Percentiles rank a stretch among this genome's conserved stretches.
phyloP scores from a whole-genome alignment of 2,329 filamentous ascomycete species.

The Colletotrichum agaves region DNA sequence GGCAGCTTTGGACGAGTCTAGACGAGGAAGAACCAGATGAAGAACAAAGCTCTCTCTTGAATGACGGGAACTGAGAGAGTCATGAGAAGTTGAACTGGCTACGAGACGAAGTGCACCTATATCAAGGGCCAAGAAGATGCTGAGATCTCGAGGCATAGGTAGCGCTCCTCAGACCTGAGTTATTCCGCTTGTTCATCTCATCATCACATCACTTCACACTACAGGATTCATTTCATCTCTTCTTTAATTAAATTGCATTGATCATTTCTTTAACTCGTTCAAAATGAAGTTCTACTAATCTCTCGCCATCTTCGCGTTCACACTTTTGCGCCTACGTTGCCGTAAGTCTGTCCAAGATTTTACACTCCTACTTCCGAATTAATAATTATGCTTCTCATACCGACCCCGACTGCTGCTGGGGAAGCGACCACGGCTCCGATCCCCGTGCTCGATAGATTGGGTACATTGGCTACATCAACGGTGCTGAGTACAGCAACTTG shows the following conservation, averaged over 20 bases:
- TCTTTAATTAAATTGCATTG: neutral
- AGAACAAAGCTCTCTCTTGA: too few species aligned
- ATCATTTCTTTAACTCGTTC: neutral
- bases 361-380: neutral
- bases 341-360: neutral
- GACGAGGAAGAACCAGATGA: too few species aligned
- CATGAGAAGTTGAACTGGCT: neutral
- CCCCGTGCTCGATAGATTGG: constrained; percentile 10
- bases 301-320: neutral
- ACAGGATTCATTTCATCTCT: neutral
- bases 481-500: constrained; percentile 3
- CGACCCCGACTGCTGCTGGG: constrained; percentile 14
- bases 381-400: neutral
- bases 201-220: neutral
- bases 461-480: constrained; percentile 13
- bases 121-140: neutral
- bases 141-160: neutral
- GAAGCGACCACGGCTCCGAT: neutral
- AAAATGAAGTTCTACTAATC: constrained; percentile 11
- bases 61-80: neutral
- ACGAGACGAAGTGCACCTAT: neutral
- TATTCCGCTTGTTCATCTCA: neutral
- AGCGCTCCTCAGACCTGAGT: neutral
- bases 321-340: neutral
- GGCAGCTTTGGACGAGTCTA: too few species aligned